Base-by-base conservation (phyloP, 306 rosid species). In the Sesbania bispinosa region DNA sequence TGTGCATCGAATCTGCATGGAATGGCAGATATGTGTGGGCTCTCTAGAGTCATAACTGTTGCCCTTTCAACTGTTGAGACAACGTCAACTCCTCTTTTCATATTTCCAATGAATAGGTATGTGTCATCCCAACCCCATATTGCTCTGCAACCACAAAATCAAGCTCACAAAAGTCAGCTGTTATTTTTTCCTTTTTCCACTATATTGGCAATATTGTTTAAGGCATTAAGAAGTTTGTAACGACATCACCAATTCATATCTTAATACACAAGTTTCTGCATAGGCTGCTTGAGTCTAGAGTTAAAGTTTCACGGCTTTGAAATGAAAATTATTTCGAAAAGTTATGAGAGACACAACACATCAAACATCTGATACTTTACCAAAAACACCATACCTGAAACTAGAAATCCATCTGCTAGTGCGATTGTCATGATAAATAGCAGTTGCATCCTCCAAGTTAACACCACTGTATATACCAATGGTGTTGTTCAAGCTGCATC, bases 51-150 rank as follows among this genome's bases (percentile, higher is more conserved):
- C 71, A 11, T 77, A 2, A 86, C 36, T 27, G 47, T 61, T 64
- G 41, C 76, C 81, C 57, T 81, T 48, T 67, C 80, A 77, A 75
- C 62, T 8, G 85, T 61, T n/a, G 93, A 87, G 66, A 94, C 67
- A 5, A 91, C 84, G 67, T 94, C 95, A 0, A 89, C 89, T 62
- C 89, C 88, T 87, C 97, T 86, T 45, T 77, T 87, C 96, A 86
- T 80, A 64, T 86, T 94, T 41, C 99, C 99, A 14, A 94, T 45
- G 76, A 91, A 91, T 71, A 91, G 23, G 32, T 83, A 32, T 0
- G 88, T 83, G 68, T 89, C 90, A 41, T 89, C 93, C 99, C 99
- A 94, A 2, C 97, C 99, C 99, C 97, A 94, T 75, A 83, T 89
- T 71, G 91, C 97, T 77, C 99, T 94, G 90, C 74, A 23, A 71